phyloP scores from a whole-genome alignment of 2,329 filamentous ascomycete genomes.

The Aspergillus pseudoglaucus region DNA sequence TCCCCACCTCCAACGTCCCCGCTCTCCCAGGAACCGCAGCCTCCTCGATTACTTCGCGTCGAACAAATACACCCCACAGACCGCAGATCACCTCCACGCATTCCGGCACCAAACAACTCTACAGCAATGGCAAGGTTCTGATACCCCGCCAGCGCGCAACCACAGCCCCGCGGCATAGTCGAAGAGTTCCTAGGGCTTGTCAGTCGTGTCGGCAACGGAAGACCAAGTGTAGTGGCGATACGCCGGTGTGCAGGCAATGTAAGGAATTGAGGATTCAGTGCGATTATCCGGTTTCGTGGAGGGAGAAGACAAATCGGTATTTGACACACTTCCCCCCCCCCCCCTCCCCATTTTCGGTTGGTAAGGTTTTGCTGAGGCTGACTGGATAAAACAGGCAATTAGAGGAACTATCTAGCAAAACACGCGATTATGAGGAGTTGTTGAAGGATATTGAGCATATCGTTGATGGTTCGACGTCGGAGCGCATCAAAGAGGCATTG shows the following conservation, averaged over 20 bases:
- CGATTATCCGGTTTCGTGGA: constrained; percentile 33
- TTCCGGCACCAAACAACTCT: constrained; percentile 9
- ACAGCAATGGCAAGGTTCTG: constrained; percentile 21
- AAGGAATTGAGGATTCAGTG: constrained; percentile 31
- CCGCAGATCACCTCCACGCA: background rate
- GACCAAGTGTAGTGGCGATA: constrained; percentile 40
- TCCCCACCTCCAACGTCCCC: constrained; percentile 9
- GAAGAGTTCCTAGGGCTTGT: constrained; percentile 33
- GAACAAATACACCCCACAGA: background rate
- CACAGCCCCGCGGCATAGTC: constrained; percentile 13
- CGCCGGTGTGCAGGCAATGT: constrained; percentile 36
- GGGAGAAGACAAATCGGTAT: constrained; percentile 34
- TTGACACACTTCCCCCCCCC: constrained; percentile 8
- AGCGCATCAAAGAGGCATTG: constrained; percentile 29
- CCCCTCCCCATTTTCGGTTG: constrained; percentile 4
- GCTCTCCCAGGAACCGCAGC: constrained; percentile 1
- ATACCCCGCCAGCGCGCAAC: constrained; percentile 22
- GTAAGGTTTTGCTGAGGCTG: background rate
- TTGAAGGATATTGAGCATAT: constrained; percentile 29
- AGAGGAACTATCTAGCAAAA: constrained; percentile 26
- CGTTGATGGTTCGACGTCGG: constrained; percentile 28
- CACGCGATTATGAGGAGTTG: constrained; percentile 33
- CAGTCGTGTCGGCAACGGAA: constrained; percentile 38
- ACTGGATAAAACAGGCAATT: constrained; percentile 21
- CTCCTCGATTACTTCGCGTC: background rate